Percentiles rank a stretch among this genome's conserved stretches.
phyloP scores from a whole-genome alignment of 2,329 filamentous ascomycete genomes.

The Alternaria brassicae region DNA sequence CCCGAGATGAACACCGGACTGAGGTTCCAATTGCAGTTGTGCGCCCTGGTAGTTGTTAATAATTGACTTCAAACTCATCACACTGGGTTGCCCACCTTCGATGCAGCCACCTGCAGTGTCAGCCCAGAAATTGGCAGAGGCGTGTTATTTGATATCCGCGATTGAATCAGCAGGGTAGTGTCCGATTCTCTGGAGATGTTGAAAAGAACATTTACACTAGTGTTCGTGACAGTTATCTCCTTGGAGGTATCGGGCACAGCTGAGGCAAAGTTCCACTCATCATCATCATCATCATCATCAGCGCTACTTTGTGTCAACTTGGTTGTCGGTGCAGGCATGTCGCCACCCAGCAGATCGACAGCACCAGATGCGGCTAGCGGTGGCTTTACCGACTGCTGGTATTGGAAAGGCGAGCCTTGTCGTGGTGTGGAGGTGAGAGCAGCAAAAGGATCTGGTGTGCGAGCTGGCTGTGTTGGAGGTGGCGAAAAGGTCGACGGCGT shows the following conservation, averaged over 20 bases:
- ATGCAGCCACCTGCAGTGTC: slow-evolving; percentile 91
- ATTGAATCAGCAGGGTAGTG: slow-evolving; percentile 70
- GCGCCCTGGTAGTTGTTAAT: slow-evolving; percentile 66
- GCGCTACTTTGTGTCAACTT: slow-evolving; percentile 38
- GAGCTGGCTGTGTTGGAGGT: slow-evolving; percentile 43
- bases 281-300: slow-evolving; percentile 88
- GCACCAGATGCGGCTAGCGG: slow-evolving; percentile 40
- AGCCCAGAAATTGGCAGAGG: slow-evolving; percentile 75
- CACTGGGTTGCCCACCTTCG: slow-evolving; percentile 68
- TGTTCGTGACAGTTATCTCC: slow-evolving; percentile 72
- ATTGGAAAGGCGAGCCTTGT: slow-evolving; percentile 58
- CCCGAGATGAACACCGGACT: slow-evolving; percentile 77
- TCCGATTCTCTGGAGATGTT: slow-evolving; percentile 67
- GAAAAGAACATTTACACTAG: slow-evolving; percentile 75
- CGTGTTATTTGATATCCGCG: slow-evolving; percentile 84
- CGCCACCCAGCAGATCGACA: slow-evolving; percentile 49
- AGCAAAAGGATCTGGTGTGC: slow-evolving; percentile 65
- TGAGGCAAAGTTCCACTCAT: slow-evolving; percentile 94
- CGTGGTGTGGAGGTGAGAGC: slow-evolving; percentile 62
- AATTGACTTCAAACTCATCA: background rate
- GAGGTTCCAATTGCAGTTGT: slow-evolving; percentile 81
- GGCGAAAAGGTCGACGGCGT: slow-evolving; percentile 52
- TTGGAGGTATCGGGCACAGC: slow-evolving; percentile 77
- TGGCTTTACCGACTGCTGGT: slow-evolving; percentile 54
- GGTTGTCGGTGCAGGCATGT: slow-evolving; percentile 32